These are phyloP conservation scores for Coemansia furcata DNA, from an alignment of 192 early-diverging fungal genomes.

Conservation along the genomic window DNA sequence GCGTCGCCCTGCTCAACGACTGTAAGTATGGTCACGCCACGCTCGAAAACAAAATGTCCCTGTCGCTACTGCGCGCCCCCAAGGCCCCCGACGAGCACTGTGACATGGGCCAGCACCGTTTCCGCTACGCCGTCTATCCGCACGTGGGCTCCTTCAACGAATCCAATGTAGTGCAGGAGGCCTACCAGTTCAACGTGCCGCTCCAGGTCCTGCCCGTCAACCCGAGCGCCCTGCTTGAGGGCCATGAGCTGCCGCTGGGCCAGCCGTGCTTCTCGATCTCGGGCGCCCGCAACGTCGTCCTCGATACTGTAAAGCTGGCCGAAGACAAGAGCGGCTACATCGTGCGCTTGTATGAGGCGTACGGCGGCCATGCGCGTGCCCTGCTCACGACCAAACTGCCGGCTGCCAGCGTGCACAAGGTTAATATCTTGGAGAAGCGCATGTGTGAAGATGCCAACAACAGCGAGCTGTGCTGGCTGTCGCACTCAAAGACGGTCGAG, in stretches of 20 bases:
- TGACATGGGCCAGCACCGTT: conserved; percentile 67
- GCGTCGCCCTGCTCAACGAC: conserved; percentile 89
- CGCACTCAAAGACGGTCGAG: conserved; percentile 26
- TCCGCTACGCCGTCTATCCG: conserved; percentile 87
- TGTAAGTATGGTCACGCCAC: conserved; percentile 95
- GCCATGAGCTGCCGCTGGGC: not conserved
- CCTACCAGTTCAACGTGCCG: conserved; percentile 87
- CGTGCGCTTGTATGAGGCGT: conserved; percentile 86
- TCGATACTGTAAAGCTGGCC: conserved; percentile 89
- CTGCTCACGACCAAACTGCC: conserved; percentile 24
- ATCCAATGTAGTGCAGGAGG: conserved; percentile 81
- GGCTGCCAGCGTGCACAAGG: conserved; percentile 41
- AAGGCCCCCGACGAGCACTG: conserved; percentile 64
- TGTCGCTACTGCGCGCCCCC: conserved; percentile 82
- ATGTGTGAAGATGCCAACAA: conserved; percentile 31
- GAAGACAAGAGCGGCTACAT: conserved; percentile 68
- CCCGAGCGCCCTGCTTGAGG: not conserved
- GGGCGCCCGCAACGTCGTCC: conserved; percentile 64
- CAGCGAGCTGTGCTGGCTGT: conserved; percentile 23
- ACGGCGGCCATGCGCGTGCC: conserved; percentile 64
- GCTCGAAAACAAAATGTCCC: conserved; percentile 72
- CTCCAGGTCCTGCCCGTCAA: conserved; percentile 46
- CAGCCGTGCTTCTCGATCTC: conserved; percentile 39
- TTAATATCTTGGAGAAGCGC: conserved; percentile 81
- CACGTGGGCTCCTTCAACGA: conserved; percentile 82